A percentile compares a stretch with the other conserved stretches of the same genome.
Evolutionary conservation across 2,329 filamentous ascomycete species (phyloP).

Genomic region (Xylaria polymorpha): DNA sequence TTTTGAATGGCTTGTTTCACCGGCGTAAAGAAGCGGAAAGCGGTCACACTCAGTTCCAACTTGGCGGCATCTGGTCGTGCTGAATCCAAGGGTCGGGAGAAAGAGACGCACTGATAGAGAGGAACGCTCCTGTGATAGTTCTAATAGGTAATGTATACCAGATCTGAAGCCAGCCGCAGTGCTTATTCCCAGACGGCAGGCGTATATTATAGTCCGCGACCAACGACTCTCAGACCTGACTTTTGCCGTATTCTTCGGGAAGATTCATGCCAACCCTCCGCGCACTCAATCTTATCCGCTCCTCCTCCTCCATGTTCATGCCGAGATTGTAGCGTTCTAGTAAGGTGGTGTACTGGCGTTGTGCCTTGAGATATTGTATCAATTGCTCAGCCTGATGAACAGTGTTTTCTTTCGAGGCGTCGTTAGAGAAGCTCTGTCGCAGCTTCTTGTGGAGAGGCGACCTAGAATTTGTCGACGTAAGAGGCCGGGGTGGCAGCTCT

Average conservation of each 20-base stretch:
- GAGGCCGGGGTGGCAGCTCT: constrained; percentile 80
- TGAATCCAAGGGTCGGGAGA: background rate
- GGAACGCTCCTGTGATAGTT: background rate
- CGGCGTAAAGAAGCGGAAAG: background rate
- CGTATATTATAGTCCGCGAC: background rate
- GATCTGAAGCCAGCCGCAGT: background rate
- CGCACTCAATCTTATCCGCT: constrained; percentile 85
- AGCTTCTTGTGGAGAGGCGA: constrained; percentile 78
- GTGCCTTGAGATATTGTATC: constrained; percentile 82
- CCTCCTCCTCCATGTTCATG: constrained; percentile 86
- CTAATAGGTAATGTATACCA: background rate
- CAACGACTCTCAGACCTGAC: constrained; percentile 14
- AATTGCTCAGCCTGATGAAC: constrained; percentile 76
- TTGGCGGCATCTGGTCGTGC: background rate
- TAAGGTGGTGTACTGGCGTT: constrained; percentile 82
- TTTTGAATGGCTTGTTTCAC: background rate
- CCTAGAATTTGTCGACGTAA: constrained; percentile 63
- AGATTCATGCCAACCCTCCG: constrained; percentile 91
- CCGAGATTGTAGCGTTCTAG: constrained; percentile 95
- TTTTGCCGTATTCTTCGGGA: constrained; percentile 68
- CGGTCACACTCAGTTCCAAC: background rate
- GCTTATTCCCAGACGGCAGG: background rate
- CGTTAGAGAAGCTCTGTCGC: constrained; percentile 68
- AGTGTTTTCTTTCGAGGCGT: constrained; percentile 48
- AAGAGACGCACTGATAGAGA: background rate